These are phyloP conservation scores for Colletotrichum sp. DNA, from an alignment of 2,329 filamentous ascomycete species.

Conservation along the genomic window DNA sequence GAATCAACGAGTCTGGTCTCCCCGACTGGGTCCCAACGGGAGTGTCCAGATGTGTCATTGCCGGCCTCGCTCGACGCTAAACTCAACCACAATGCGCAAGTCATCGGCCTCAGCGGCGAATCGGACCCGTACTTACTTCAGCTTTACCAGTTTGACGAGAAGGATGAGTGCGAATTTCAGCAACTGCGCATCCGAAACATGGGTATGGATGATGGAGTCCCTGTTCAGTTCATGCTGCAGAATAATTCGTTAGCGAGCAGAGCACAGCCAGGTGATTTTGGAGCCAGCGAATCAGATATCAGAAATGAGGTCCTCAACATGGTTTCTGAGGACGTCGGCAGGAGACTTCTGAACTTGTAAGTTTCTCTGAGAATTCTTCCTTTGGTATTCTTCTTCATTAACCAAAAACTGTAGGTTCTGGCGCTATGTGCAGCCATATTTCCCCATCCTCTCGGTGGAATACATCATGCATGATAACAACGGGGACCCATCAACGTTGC, in stretches of 20 bases:
- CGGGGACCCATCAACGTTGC: neutral
- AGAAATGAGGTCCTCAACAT: neutral
- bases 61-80: neutral
- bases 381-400: fast-evolving
- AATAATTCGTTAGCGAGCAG: constrained; percentile 2
- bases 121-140: constrained; percentile 8
- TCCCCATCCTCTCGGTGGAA: neutral
- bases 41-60: neutral
- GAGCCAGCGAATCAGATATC: neutral
- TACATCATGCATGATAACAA: neutral
- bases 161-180: constrained; percentile 2
- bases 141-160: constrained; percentile 5
- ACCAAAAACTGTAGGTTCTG: neutral
- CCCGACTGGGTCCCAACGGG: neutral
- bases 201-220: neutral
- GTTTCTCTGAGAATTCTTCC: neutral
- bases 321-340: constrained; percentile 1
- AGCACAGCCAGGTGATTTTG: neutral
- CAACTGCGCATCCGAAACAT: constrained; percentile 8
- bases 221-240: constrained; percentile 12
- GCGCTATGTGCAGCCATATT: constrained; percentile 9
- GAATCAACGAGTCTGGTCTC: neutral
- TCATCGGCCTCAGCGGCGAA: constrained; percentile 11
- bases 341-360: constrained; percentile 1
- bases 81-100: constrained; percentile 1